A percentile compares a stretch with the other conserved stretches of the same genome.
Evolutionary conservation across 345 rosid genomes (phyloP).

Genomic region (Gossypium ekmanianum): DNA sequence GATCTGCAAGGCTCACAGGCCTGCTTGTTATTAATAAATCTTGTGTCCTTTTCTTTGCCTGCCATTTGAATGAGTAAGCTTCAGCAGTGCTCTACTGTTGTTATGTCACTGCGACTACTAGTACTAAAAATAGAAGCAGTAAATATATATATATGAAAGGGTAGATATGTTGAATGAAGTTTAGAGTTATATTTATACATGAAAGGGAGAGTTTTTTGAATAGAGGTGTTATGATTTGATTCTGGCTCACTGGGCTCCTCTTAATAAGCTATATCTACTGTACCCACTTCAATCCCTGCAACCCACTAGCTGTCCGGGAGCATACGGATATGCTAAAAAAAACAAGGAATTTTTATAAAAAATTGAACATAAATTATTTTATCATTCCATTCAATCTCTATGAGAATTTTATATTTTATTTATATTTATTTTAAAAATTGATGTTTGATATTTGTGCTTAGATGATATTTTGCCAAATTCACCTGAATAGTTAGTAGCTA

Average conservation of each 20-base stretch:
- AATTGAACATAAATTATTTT: too few relatives aligned
- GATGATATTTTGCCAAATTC: too few relatives aligned
- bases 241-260: conserved; percentile 25
- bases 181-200: conserved; percentile 20
- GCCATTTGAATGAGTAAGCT: conserved; percentile 21
- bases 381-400: too few relatives aligned
- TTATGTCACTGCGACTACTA: background rate
- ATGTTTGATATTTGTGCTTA: too few relatives aligned
- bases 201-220: background rate
- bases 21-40: conserved; percentile 8
- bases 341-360: background rate
- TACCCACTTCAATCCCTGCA: conserved; percentile 20
- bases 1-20: conserved; percentile 52
- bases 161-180: background rate
- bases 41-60: conserved; percentile 23
- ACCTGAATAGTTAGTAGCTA: too few relatives aligned
- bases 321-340: background rate
- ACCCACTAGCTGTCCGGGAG: conserved; percentile 28
- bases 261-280: conserved; percentile 18
- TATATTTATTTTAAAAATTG: too few relatives aligned
- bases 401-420: too few relatives aligned
- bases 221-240: background rate
- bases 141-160: background rate
- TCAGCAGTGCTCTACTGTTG: background rate
- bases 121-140: conserved; percentile 4